phyloP scores from a whole-genome alignment of 371 early-diverging fungal species.

The Mucor lusitanicus region DNA sequence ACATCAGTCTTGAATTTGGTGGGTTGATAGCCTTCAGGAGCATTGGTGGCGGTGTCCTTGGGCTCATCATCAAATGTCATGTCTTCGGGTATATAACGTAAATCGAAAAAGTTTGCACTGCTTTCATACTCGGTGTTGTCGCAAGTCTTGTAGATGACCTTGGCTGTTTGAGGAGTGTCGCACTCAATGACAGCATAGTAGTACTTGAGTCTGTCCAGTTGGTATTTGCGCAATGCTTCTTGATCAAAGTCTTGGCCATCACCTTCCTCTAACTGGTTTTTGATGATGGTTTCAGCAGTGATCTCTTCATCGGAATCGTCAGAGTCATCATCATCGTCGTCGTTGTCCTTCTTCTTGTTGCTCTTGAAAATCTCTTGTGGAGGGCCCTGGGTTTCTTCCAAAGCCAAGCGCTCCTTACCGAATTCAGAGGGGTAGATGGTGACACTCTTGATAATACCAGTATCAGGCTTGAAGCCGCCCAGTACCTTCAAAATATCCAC shows the following conservation, averaged over 20 bases:
- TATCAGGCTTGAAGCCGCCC: constrained; percentile 81
- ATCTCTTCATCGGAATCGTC: constrained; percentile 56
- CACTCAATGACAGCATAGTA: constrained; percentile 96
- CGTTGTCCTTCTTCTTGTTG: constrained; percentile 21
- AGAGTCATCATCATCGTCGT: constrained; percentile 20
- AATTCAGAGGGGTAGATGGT: constrained; percentile 94
- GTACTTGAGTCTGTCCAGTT: constrained; percentile 90
- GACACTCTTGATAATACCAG: constrained; percentile 76
- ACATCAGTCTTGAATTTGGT: constrained; percentile 79
- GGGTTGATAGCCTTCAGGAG: constrained; percentile 82
- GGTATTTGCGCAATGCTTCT: constrained; percentile 87
- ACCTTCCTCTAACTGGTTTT: constrained; percentile 59
- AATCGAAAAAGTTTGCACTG: constrained; percentile 92
- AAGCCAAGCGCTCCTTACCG: constrained; percentile 87
- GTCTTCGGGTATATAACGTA: constrained; percentile 96
- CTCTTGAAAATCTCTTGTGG: constrained; percentile 75
- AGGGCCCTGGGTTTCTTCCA: constrained; percentile 80
- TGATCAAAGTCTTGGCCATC: constrained; percentile 81
- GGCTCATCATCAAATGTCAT: constrained; percentile 82
- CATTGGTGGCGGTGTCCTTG: constrained; percentile 69
- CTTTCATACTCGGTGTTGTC: constrained; percentile 96
- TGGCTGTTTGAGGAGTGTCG: constrained; percentile 85
- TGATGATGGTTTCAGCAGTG: constrained; percentile 49
- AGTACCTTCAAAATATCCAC: constrained; percentile 88
- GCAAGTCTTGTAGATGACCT: constrained; percentile 78